phyloP scores from a whole-genome alignment of 1,139 yeast genomes.

The Zhuliangozyma blackwelliae region DNA sequence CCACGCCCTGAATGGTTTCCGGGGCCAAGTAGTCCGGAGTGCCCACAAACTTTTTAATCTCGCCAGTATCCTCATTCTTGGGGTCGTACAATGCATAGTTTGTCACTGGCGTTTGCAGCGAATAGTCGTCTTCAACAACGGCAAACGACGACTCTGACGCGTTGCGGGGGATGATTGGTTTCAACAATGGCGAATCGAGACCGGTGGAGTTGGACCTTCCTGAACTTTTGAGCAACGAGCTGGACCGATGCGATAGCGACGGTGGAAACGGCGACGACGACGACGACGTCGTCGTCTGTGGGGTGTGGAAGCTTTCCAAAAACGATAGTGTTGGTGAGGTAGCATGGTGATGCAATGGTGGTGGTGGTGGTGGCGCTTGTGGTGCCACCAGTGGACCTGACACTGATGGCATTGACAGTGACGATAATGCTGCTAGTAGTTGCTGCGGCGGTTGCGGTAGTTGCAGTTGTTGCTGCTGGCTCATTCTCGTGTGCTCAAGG shows the following conservation, averaged over 20 bases:
- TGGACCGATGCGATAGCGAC: slow-evolving; percentile 6
- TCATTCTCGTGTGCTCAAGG: slow-evolving; percentile 27
- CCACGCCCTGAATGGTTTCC: slow-evolving; percentile 82
- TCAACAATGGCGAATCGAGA: slow-evolving; percentile 45
- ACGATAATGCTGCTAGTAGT: neutral
- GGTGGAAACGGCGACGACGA: neutral
- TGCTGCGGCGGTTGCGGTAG: slow-evolving; percentile 4
- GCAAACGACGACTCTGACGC: slow-evolving; percentile 56
- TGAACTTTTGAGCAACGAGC: slow-evolving; percentile 12
- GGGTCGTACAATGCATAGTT: slow-evolving; percentile 73
- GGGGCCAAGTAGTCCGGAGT: slow-evolving; percentile 98
- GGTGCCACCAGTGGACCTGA: slow-evolving; percentile 5
- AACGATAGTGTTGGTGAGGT: too few relatives aligned
- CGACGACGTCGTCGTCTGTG: slow-evolving; percentile 4
- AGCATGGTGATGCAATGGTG: too few relatives aligned
- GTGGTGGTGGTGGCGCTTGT: slow-evolving; percentile 2
- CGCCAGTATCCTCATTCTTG: slow-evolving; percentile 41
- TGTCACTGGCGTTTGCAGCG: slow-evolving; percentile 19
- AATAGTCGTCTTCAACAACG: slow-evolving; percentile 44
- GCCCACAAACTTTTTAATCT: slow-evolving; percentile 68
- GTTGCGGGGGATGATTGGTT: slow-evolving; percentile 46
- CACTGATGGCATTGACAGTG: too few relatives aligned
- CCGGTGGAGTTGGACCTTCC: slow-evolving; percentile 33
- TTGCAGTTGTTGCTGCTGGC: slow-evolving; percentile 6
- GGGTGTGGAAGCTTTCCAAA: too few relatives aligned